Evolutionary conservation across 2,329 filamentous ascomycete genomes (phyloP).

Genomic region (Dactylellina cionopaga): DNA sequence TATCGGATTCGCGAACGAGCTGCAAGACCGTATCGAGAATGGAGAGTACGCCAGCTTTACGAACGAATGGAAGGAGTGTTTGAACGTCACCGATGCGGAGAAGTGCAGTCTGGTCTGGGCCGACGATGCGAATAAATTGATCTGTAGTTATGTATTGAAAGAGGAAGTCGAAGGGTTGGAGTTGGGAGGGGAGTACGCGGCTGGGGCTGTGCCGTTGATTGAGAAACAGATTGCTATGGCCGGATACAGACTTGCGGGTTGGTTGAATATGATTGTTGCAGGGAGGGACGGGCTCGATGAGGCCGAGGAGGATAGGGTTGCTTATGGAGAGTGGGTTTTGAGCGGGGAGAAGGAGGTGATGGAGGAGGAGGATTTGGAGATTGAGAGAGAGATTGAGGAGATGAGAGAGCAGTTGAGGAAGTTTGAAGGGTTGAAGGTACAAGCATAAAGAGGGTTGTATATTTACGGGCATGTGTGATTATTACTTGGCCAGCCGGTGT

Average conservation of each 20-base stretch:
- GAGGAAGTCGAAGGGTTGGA: conserved; percentile 70
- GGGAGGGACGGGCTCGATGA: conserved; percentile 53
- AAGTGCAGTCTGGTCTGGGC: conserved; percentile 73
- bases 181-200: conserved; percentile 72
- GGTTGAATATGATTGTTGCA: conserved; percentile 70
- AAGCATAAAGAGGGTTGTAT: conserved; percentile 1
- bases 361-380: conserved; percentile 9
- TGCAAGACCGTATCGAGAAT: conserved; percentile 67
- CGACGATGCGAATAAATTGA: conserved; percentile 69
- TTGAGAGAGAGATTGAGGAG: conserved; percentile 1
- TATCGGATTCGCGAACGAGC: conserved; percentile 67
- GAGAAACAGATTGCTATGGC: conserved; percentile 75
- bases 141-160: conserved; percentile 65
- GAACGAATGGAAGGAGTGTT: conserved; percentile 68
- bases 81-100: conserved; percentile 67
- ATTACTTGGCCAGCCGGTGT: no score
- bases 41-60: conserved; percentile 67
- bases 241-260: conserved; percentile 74
- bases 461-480: not conserved
- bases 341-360: not conserved
- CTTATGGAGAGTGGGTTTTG: not conserved
- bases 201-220: conserved; percentile 71
- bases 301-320: not conserved
- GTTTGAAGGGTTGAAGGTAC: conserved; percentile 26
- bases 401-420: not conserved